Base-by-base conservation (phyloP, 768 basidiomycete genomes). In the Tricholomella constricta region DNA sequence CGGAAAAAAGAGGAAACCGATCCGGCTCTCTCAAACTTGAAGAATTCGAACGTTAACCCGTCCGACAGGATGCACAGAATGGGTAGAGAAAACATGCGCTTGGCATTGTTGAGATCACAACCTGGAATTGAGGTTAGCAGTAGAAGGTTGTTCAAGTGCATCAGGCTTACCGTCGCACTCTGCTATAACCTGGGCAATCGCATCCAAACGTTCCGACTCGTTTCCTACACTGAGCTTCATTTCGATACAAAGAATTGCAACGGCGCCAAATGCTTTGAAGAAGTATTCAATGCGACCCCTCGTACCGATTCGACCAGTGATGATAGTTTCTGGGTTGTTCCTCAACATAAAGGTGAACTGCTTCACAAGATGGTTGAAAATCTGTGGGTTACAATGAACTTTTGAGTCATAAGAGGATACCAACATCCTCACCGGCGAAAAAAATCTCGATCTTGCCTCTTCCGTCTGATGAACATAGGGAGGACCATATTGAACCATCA, bases 401-500 rank as follows among this genome's bases (percentile, higher is more conserved):
- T 27, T 7, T 15, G 43, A 44, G 4, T n/a, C 43, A 14, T 8
- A n/a, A 17, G 22, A 15, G 15, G 27, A 6, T 29, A 11, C 6
- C 6, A 25, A 26, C 5, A 26, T 5, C 8, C 25, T 4, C n/a
- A 44, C 43, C 10, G 62, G 64, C 51, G 60, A 51, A 53, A 63
- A 55, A 53, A 65, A 63, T n/a, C 56, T 54, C 10, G 62, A 62
- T 53, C 37, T 62, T 23, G 58, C 58, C 44, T 58, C 58, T 51
- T 61, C 62, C 15, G 55, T 65, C 51, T 53, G 12, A 44, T 61
- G 64, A 17, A 49, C 53, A 54, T 22, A 48, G 37, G 46, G 56
- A 23, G 60, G 41, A 27, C 60, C 60, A 35, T 65, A 62, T 25
- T 63, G 64, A 40, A 61, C 55, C 43, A 62, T 50, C 46, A 55